Evolutionary conservation across 2,329 filamentous ascomycete genomes (phyloP), one percentile per base, ranked within the genome.

Genomic region (Bipolaris oryzae): DNA sequence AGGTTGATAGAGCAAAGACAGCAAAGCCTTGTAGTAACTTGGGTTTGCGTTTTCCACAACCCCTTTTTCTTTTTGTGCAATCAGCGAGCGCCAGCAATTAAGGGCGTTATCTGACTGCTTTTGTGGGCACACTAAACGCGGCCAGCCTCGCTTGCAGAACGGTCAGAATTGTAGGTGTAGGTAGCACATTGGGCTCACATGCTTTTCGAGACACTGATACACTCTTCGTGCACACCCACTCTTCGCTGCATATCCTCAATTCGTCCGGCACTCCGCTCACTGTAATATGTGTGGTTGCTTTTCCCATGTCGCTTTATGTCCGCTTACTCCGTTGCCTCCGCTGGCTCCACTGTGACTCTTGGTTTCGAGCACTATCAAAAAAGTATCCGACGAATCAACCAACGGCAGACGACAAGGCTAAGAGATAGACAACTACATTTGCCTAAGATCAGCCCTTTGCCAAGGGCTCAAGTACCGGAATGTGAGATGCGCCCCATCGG

Each of bases 281-380:
- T 18, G 5, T 18, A 7, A 10, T 33, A 20, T 39, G 7, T 31
- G 35, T 46, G 18, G 5, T 50, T 49, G 21, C 48, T 35, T 41
- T 45, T 46, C 53, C 39, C 20, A 39, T 42, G 53, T 42, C 38
- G 15, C n/a, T 21, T 45, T 47, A 56, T 47, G 42, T 53, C 49
- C 53, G 53, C 49, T 56, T 37, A 53, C 53, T 46, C 43, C 53
- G 53, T 31, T 56, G 38, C 23, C 31, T 34, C 37, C 43, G 35
- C 20, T 28, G 21, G 23, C 16, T 31, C 33, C 13, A 43, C 18
- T 34, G 9, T 28, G 33, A 23, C 39, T 35, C 20, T 43, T 47
- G 10, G n/a, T 31, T 23, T 18, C 45, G 23, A 44, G 21, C 41
- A 44, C 23, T 16, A 20, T 50, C 33, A 28, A 33, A 39, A 38